Conservation (phyloP, 2,329 filamentous ascomycete species). For the Xylariaceae sp. region DNA sequence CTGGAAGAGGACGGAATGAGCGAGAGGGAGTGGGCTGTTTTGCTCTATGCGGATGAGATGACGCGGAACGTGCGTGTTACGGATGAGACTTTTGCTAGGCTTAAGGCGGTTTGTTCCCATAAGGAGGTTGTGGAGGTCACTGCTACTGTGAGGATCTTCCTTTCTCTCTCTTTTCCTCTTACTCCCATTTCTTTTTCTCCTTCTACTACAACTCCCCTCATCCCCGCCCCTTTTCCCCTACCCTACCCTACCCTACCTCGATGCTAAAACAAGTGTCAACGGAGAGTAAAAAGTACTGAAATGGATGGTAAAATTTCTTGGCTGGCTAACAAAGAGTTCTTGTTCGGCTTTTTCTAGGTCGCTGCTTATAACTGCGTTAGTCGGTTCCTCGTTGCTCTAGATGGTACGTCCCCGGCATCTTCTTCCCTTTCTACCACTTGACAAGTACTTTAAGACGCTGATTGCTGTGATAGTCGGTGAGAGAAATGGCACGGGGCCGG, state of each 20-base stretch:
- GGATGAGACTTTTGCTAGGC: constrained; percentile 61
- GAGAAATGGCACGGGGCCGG: constrained; percentile 50
- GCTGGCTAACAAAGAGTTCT: no score
- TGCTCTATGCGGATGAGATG: constrained; percentile 80
- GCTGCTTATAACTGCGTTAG: constrained; percentile 84
- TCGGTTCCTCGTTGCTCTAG: constrained; percentile 75
- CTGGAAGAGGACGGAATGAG: constrained; percentile 38
- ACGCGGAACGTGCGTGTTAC: constrained; percentile 67
- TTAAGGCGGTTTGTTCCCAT: constrained; percentile 62
- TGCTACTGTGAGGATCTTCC: constrained; percentile 53
- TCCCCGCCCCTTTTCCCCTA: no score
- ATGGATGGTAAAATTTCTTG: no score
- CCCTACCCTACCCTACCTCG: no score
- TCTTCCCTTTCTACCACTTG: background rate
- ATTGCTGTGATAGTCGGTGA: constrained; percentile 53
- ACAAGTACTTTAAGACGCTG: constrained; percentile 25
- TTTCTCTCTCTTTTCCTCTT: background rate
- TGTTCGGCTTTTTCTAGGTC: constrained; percentile 43
- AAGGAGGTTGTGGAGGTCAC: constrained; percentile 78
- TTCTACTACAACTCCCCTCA: no score
- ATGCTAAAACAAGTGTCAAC: no score
- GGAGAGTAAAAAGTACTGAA: no score
- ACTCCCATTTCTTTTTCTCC: background rate
- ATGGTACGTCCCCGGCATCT: constrained; percentile 50
- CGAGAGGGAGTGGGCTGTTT: constrained; percentile 62